Percentiles rank a stretch among this genome's conserved stretches.
phyloP scores from a whole-genome alignment of 257 asterid genomes.

The Leptodermis oblonga region DNA sequence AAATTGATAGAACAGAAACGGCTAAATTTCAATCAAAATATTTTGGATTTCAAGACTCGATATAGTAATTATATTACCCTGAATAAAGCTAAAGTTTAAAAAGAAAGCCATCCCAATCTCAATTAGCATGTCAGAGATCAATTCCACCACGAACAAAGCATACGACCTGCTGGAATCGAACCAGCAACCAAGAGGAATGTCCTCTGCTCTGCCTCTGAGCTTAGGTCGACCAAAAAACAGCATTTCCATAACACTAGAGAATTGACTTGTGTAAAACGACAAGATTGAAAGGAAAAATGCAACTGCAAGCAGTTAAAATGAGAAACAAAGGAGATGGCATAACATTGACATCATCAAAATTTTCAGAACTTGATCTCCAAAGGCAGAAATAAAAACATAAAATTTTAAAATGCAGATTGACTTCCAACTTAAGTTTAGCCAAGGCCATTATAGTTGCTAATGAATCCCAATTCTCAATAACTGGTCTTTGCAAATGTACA shows the following conservation, averaged over 20 bases:
- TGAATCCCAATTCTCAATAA: background rate
- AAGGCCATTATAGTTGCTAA: background rate
- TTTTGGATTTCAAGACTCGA: background rate
- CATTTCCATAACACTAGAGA: background rate
- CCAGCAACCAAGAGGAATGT: conserved; percentile 29
- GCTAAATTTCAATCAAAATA: background rate
- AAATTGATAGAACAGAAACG: background rate
- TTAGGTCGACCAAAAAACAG: conserved; percentile 15
- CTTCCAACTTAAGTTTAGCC: background rate
- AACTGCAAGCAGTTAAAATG: background rate
- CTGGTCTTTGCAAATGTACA: too few relatives aligned
- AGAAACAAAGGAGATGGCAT: too few relatives aligned
- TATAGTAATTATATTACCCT: background rate
- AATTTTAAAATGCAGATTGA: background rate
- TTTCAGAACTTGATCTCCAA: background rate
- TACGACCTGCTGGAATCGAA: conserved; percentile 26
- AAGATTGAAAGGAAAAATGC: background rate
- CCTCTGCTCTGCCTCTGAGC: conserved; percentile 34
- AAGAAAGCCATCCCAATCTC: conserved; percentile 1
- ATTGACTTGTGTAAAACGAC: background rate
- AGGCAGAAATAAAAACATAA: background rate
- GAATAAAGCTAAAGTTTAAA: background rate
- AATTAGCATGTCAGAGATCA: background rate
- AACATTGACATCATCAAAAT: background rate
- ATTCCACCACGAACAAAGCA: conserved; percentile 5